phyloP scores from a whole-genome alignment of 2,329 filamentous ascomycete genomes.

The Colletotrichum liriopes region DNA sequence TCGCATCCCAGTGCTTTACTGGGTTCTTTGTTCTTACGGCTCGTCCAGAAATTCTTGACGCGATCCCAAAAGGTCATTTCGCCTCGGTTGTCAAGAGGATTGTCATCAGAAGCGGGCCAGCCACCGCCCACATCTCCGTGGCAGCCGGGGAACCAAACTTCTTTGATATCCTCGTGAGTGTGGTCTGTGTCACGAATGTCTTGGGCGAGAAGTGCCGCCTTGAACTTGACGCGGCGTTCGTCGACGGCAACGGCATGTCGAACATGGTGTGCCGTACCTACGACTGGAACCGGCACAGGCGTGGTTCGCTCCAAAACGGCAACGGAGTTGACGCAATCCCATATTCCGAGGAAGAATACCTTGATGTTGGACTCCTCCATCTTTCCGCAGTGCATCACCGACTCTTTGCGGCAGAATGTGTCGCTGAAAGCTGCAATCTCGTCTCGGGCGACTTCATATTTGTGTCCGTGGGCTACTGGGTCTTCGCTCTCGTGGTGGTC shows the following conservation, averaged over 20 bases:
- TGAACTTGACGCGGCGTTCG: constrained; percentile 70
- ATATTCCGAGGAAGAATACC: constrained; percentile 70
- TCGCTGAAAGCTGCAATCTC: constrained; percentile 62
- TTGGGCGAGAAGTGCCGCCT: constrained; percentile 63
- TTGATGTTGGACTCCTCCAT: constrained; percentile 56
- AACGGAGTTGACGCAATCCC: constrained; percentile 69
- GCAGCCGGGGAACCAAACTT: constrained; percentile 70
- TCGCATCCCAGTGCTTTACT: constrained; percentile 52
- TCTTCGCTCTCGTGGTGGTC: constrained; percentile 41
- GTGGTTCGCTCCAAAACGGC: constrained; percentile 57
- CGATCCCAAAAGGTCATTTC: constrained; percentile 51
- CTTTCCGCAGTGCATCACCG: constrained; percentile 29
- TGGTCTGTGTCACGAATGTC: constrained; percentile 52
- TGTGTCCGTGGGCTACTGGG: constrained; percentile 46
- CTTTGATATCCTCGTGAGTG: constrained; percentile 58
- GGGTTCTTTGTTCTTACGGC: constrained; percentile 51
- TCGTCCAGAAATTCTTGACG: constrained; percentile 55
- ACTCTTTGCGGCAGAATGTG: constrained; percentile 62
- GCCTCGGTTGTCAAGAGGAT: constrained; percentile 47
- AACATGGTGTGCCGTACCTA: constrained; percentile 61
- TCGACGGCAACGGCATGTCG: constrained; percentile 69
- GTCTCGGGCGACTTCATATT: constrained; percentile 48
- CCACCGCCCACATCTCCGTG: constrained; percentile 70
- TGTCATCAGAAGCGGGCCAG: constrained; percentile 56
- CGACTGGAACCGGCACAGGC: constrained; percentile 55